Evolutionary conservation across 805 yeast genomes (phyloP).

Genomic region (Tetrapisispora namnaoensis): DNA sequence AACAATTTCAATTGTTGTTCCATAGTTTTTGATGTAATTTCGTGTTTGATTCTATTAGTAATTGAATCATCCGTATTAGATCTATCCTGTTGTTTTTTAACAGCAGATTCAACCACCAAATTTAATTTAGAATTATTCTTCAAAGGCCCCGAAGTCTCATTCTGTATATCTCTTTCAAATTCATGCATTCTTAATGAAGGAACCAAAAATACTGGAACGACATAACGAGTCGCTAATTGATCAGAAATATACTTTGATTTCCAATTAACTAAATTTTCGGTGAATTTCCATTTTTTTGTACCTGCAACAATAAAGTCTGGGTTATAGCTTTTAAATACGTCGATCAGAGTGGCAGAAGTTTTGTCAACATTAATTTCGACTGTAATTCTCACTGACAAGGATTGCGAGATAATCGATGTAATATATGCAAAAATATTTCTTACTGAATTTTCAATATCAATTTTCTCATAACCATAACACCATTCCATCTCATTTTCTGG

Average conservation of each 20-base stretch:
- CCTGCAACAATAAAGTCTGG: conserved; percentile 27
- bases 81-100: background rate
- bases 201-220: conserved; percentile 24
- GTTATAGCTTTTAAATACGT: conserved; percentile 25
- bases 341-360: conserved; percentile 18
- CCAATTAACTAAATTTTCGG: conserved; percentile 17
- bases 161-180: conserved; percentile 19
- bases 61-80: background rate
- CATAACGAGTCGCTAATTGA: conserved; percentile 18
- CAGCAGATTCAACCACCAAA: background rate
- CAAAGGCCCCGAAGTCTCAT: conserved; percentile 2
- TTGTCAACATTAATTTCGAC: conserved; percentile 27
- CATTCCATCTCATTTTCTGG: conserved; percentile 12
- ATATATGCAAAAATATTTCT: conserved; percentile 18
- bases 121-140: background rate
- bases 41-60: background rate
- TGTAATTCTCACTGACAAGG: conserved; percentile 22
- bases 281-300: conserved; percentile 16
- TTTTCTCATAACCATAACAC: conserved; percentile 25
- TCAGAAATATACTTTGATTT: conserved; percentile 22
- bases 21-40: conserved; percentile 1
- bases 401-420: conserved; percentile 6
- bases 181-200: conserved; percentile 22
- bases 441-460: conserved; percentile 16
- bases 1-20: conserved; percentile 7